These are phyloP conservation scores for Trypanosoma platydactyli DNA, from an alignment of 208 protist genomes.

Conservation along the genomic window DNA sequence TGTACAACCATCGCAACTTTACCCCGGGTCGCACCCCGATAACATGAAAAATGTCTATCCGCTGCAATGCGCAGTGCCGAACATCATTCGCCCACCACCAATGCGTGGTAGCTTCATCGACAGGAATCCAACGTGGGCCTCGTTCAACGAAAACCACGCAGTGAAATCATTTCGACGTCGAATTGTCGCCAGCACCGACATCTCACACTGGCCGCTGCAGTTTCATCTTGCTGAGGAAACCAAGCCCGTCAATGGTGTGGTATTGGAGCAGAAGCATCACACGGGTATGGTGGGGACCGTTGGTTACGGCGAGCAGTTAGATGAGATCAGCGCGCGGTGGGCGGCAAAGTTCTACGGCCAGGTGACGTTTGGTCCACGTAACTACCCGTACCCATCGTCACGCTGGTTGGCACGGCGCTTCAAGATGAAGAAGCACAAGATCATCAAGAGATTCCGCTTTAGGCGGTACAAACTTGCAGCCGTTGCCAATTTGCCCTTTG, in stretches of 20 bases:
- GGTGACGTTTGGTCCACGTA: conserved; percentile 81
- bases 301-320: conserved; percentile 23
- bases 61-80: neutral
- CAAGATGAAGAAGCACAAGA: conserved; percentile 91
- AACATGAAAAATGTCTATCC: neutral
- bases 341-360: conserved; percentile 86
- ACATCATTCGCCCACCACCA: conserved; percentile 21
- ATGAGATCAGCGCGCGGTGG: conserved; percentile 70
- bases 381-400: conserved; percentile 86
- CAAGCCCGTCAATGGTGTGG: neutral
- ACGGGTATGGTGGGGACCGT: neutral
- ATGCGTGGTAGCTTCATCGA: conserved; percentile 72
- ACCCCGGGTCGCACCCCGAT: too few species aligned
- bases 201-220: conserved; percentile 64
- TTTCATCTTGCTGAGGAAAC: conserved; percentile 28
- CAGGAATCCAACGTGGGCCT: conserved; percentile 35
- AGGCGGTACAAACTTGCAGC: conserved; percentile 89
- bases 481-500: conserved; percentile 88
- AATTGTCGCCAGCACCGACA: conserved; percentile 59
- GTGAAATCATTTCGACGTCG: conserved; percentile 65
- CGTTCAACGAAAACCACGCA: conserved; percentile 52
- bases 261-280: neutral
- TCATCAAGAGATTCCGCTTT: conserved; percentile 88
- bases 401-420: conserved; percentile 86
- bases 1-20: too few species aligned